phyloP scores from a whole-genome alignment of 306 rosid genomes.

The Morella rubra region DNA sequence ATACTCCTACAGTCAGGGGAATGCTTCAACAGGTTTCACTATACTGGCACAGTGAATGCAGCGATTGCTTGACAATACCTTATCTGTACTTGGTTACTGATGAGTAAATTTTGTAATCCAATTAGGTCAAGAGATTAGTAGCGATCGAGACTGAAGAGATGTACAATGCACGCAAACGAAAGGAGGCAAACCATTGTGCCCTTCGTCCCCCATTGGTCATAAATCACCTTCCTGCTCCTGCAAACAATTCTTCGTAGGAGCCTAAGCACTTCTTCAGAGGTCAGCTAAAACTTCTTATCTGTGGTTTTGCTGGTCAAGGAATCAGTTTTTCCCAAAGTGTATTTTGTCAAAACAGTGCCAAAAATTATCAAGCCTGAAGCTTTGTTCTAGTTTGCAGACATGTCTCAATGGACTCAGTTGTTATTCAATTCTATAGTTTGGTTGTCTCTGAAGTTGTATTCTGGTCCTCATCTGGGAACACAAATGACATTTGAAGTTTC shows the following conservation, averaged over 20 bases:
- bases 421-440: constrained; percentile 26
- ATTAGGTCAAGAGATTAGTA: constrained; percentile 85
- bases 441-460: constrained; percentile 19
- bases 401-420: constrained; percentile 20
- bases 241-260: constrained; percentile 42
- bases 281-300: constrained; percentile 34
- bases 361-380: constrained; percentile 3
- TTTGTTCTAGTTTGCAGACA: background rate
- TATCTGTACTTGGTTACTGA: constrained; percentile 11
- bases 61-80: constrained; percentile 13
- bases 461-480: constrained; percentile 20
- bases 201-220: constrained; percentile 66
- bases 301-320: constrained; percentile 22
- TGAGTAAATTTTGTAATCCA: constrained; percentile 19
- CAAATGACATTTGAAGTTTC: constrained; percentile 10
- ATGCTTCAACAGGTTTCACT: constrained; percentile 80
- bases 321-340: constrained; percentile 21
- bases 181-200: constrained; percentile 56
- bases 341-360: constrained; percentile 19
- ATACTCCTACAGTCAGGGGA: constrained; percentile 89
- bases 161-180: constrained; percentile 79
- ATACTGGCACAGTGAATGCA: background rate
- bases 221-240: constrained; percentile 56
- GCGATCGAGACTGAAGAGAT: constrained; percentile 88
- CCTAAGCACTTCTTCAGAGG: constrained; percentile 25